Evolutionary conservation across 208 protist genomes (phyloP), one percentile per base, ranked within the genome.

Genomic region (Strigomonas culicis): DNA sequence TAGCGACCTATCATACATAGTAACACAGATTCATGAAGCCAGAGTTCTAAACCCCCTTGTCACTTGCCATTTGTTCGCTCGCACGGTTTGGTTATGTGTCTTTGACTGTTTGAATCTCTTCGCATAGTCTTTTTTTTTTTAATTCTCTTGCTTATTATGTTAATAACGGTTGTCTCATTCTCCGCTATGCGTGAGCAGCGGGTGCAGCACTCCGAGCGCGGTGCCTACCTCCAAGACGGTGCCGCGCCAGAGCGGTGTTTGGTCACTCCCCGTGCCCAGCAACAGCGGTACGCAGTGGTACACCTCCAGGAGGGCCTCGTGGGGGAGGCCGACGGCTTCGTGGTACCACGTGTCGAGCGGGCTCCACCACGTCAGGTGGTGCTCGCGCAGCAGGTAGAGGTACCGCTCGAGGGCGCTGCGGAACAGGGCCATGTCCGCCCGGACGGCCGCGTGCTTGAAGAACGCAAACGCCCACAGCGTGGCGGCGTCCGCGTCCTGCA

Each of bases 201-300:
- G 87, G 43, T 90, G 87, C 31, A 90, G 65, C 41, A 93, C 87
- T 19, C 68, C 75, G 4, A 93, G 70, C 36, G 68, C 52, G 4
- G 39, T 49, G 19, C 70, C 70, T 3, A 80, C 73, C 4, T 83
- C 70, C 46, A 93, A 63, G n/a, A 91, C 75, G 43, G 77, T 64
- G 30, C 66, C 50, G 27, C 88, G 84, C 69, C 83, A 91, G 31
- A 60, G 58, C 17, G 49, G 21, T 4, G 80, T 83, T 10, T 61
- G 46, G 10, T 72, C 63, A 2, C 62, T 53, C 4, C 27, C 25
- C 0, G 69, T 17, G 0, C 79, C 79, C 27, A 94, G 56, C 21
- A 91, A 34, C 21, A 78, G 56, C 13, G 88, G 88, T 24, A 91
- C 64, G 17, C 65, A 50, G 15, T 59, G 44, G 59, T 90, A 94